Base-by-base conservation (phyloP, 2,329 filamentous ascomycete genomes). In the Ceratocystis variospora region DNA sequence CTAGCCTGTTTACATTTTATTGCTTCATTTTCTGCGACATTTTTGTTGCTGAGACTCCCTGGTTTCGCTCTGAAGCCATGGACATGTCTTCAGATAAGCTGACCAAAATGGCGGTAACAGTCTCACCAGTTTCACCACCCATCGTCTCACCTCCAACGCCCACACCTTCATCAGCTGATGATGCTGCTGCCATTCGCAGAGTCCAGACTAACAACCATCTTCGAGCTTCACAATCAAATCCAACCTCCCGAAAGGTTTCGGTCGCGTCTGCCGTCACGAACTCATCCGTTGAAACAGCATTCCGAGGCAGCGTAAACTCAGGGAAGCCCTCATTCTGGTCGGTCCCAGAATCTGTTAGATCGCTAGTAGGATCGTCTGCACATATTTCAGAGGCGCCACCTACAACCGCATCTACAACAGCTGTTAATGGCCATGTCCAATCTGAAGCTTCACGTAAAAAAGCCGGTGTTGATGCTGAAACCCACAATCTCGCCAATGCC, bases 251-350 rank as follows among this genome's bases (percentile, higher is more conserved):
- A 0, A 62, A 65, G 10, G 41, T 53, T 46, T 61, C 67, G 22
- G 31, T 53, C 17, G 48, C 37, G 17, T 62, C 62, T 37, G 46
- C 53, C 41, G 63, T 41, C 28, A 65, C 66, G 15, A 25, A 3
- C 5, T 57, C 46, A 7, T 46, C 48, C 7, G 22, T 57, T 61
- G 67, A 62, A 28, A 66, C 63, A 15, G 66, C 57, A 22, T 50
- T 65, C 53, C 41, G 64, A 57, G 67, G 53, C 4, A 68, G 61
- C 33, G 67, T 68, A 41, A 68, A 68, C 44, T 68, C 67, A 8
- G 64, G 63, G 1, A 63, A 66, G 31, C 67, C 67, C 12, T 68
- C 64, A 12, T 63, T 68, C 37, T 61, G 64, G 64, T 68, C 64
- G 28, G 61, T 63, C 10, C 61, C 64, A 0, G 67, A 68, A 44